Percentiles rank a stretch among this genome's conserved stretches.
phyloP scores from a whole-genome alignment of 805 yeast species.

The Wickerhamiella kurtzmanii region DNA sequence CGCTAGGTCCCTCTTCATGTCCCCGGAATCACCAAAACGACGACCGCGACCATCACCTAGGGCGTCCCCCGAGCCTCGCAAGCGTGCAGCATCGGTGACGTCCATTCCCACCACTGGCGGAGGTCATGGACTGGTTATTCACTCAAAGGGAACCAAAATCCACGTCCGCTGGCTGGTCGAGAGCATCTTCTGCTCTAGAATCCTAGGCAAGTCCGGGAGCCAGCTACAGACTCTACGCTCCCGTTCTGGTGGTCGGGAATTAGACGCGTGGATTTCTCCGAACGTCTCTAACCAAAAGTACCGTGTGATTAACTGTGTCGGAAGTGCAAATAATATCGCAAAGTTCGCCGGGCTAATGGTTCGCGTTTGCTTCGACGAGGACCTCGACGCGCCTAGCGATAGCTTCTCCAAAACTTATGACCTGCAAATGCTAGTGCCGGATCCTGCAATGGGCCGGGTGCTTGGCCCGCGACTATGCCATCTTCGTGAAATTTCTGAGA shows the following conservation, averaged over 20 bases:
- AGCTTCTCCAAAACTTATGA: constrained; percentile 41
- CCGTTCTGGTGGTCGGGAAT: neutral
- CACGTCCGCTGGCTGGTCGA: neutral
- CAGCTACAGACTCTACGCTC: neutral
- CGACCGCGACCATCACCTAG: neutral
- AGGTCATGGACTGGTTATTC: no score
- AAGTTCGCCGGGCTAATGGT: constrained; percentile 66
- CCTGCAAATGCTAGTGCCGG: constrained; percentile 56
- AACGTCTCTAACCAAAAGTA: constrained; percentile 43
- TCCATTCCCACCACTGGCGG: no score
- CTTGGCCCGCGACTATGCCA: constrained; percentile 66
- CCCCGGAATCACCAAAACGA: neutral
- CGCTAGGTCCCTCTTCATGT: neutral
- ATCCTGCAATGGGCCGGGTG: constrained; percentile 64
- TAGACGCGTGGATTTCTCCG: constrained; percentile 23
- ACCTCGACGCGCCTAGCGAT: constrained; percentile 44
- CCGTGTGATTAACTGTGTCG: constrained; percentile 59
- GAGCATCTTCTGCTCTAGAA: neutral
- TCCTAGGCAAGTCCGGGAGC: neutral
- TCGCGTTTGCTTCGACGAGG: constrained; percentile 52
- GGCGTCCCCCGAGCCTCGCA: neutral
- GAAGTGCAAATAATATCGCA: constrained; percentile 65
- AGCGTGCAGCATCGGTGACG: neutral
- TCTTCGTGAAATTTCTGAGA: constrained; percentile 69
- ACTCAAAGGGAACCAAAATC: neutral